A percentile compares a stretch with the other conserved stretches of the same genome.
Evolutionary conservation across 306 rosid genomes (phyloP).

Genomic region (Chamaecrista fasciculata): DNA sequence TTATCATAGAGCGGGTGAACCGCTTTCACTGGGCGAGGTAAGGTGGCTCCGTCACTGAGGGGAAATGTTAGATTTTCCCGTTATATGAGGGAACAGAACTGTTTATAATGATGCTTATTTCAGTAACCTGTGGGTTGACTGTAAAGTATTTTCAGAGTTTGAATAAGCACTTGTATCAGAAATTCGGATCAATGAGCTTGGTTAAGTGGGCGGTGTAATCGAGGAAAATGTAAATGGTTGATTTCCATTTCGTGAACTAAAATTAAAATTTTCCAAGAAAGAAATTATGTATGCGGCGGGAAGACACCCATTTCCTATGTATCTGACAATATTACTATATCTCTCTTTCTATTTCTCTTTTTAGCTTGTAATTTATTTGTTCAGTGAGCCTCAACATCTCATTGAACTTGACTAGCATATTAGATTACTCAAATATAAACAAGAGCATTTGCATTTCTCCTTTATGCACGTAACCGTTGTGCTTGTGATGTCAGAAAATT

Average conservation of each 20-base stretch:
- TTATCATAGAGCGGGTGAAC: neutral
- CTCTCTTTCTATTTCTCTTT: neutral
- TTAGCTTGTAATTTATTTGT: neutral
- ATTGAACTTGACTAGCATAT: neutral
- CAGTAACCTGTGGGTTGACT: neutral
- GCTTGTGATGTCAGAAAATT: neutral
- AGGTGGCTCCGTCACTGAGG: neutral
- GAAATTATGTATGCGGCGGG: neutral
- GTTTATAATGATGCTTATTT: neutral
- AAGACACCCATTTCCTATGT: neutral
- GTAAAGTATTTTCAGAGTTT: neutral
- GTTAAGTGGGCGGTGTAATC: neutral
- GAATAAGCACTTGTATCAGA: neutral
- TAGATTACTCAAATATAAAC: neutral
- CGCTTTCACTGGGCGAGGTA: neutral
- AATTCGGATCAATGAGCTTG: neutral
- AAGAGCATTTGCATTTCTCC: neutral
- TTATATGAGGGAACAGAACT: neutral
- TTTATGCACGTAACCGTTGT: neutral
- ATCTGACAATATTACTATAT: neutral
- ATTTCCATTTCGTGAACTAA: neutral
- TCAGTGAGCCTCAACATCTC: neutral
- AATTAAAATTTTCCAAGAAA: neutral
- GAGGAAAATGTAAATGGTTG: neutral
- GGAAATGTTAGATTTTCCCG: constrained; percentile 16